These are phyloP conservation scores for Pascua guehoae DNA, from an alignment of 1,284 basidiomycete genomes.

Conservation along the genomic window DNA sequence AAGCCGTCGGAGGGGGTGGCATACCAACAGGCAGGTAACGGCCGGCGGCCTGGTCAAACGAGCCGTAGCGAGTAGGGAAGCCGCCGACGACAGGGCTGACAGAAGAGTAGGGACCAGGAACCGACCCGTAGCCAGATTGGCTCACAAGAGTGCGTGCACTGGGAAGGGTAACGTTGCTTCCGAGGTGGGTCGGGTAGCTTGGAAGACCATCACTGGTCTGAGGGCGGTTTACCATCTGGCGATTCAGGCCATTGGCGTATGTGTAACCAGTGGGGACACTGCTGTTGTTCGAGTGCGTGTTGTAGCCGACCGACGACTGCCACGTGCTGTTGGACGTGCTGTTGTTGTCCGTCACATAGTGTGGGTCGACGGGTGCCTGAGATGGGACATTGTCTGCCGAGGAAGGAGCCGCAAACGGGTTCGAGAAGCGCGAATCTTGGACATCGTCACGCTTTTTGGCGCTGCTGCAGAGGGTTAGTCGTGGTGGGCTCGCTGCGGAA, in stretches of 20 bases:
- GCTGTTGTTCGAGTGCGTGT: no score
- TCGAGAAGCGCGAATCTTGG: no score
- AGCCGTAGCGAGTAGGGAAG: conserved; percentile 24
- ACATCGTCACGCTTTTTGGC: no score
- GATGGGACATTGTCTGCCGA: no score
- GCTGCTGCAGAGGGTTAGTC: no score
- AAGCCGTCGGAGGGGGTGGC: background rate
- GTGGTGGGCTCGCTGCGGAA: no score
- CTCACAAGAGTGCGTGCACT: conserved; percentile 33
- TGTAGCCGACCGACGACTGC: no score
- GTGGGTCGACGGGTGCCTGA: no score
- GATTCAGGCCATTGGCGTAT: background rate
- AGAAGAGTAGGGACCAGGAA: conserved; percentile 5
- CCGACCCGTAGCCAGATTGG: conserved; percentile 11
- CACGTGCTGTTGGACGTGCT: no score
- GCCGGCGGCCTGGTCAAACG: conserved; percentile 22
- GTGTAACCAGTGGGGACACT: no score
- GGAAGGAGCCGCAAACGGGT: no score
- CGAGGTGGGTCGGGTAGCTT: conserved; percentile 24
- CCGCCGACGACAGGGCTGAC: conserved; percentile 8
- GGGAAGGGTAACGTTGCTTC: conserved; percentile 25
- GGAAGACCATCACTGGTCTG: conserved; percentile 40
- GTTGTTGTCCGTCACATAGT: no score
- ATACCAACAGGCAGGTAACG: conserved; percentile 7
- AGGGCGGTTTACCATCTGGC: background rate